Conservation (phyloP, 1,284 basidiomycete species). For the Pascua sp. region DNA sequence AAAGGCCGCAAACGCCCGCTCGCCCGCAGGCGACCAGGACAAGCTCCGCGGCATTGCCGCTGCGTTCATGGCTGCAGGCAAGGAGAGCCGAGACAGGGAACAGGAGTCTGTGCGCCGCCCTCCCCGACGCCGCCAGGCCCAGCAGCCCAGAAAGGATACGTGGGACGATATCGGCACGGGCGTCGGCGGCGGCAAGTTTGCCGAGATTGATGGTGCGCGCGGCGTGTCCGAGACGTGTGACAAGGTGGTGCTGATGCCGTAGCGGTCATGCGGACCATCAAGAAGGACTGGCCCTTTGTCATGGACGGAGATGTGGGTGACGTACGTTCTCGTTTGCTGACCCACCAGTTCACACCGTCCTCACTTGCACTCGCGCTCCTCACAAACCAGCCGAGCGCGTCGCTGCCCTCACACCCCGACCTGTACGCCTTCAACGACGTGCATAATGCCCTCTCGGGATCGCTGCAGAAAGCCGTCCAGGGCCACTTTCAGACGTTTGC, state of each 20-base stretch:
- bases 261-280: conserved; percentile 81
- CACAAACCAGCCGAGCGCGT: conserved; percentile 60
- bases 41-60: conserved; percentile 41
- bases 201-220: conserved; percentile 45
- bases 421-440: conserved; percentile 38
- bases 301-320: conserved; percentile 73
- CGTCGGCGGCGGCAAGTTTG: conserved; percentile 38
- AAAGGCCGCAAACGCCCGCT: conserved; percentile 7
- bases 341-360: conserved; percentile 79
- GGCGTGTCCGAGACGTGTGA: neutral
- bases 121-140: conserved; percentile 8
- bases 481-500: conserved; percentile 90
- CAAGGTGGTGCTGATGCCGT: neutral
- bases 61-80: conserved; percentile 38
- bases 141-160: conserved; percentile 18
- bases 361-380: conserved; percentile 82
- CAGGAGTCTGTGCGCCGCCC: conserved; percentile 6
- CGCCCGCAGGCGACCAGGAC: neutral
- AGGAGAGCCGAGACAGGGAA: conserved; percentile 5
- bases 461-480: conserved; percentile 51
- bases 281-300: conserved; percentile 84
- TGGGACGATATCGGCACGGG: conserved; percentile 27
- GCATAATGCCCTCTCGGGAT: conserved; percentile 37
- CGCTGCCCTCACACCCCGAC: conserved; percentile 28
- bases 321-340: neutral